Base-by-base conservation (phyloP, 805 yeast genomes). In the Ogataea paradorogensis region DNA sequence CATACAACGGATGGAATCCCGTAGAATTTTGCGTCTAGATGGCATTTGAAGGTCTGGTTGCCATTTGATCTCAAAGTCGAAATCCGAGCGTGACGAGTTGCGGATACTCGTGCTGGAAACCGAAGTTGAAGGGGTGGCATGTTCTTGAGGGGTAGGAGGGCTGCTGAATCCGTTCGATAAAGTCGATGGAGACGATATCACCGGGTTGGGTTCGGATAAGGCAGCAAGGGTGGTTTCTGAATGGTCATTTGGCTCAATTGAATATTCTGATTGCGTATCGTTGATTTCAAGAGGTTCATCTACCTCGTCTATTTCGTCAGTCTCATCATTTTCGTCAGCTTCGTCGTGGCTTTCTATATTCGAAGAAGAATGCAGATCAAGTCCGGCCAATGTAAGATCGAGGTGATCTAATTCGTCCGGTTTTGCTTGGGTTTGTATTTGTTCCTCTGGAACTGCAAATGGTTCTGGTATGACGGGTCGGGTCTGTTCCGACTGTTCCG, bases 1-100 rank as follows among this genome's bases (percentile, higher is more conserved):
- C 59, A 65, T 63, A 39, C 69, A 65, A 11, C 67, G 38, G 5
- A 65, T 47, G 5, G 63, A 52, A 42, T 65, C 67, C 15, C 62
- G 45, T 26, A 62, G 23, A 3, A 58, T 37, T 30, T 58, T 60
- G 21, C 58, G 48, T 7, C 52, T 44, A 3, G 59, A 43, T 2
- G 60, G 59, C 10, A 47, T 25, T 13, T 31, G 35, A 30, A 9
- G 27, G 15, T 43, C 47, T 13, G 37, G 34, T 16, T 28, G 26
- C 45, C 45, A 43, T 28, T 40, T 40, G 28, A 40, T 9, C 7
- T 35, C 44, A 7, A 23, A 31, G 25, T 41, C 45, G 15, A 22
- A 23, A 10, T 30, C 29, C 6, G 20, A 18, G 6, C 6, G 20
- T 6, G 20, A 18, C 6, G 20, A 18, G 4, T 24, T 22, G 10